A percentile compares a stretch with the other conserved stretches of the same genome.
Conservation (phyloP, 768 basidiomycete species). For the Pisolithus albus region DNA sequence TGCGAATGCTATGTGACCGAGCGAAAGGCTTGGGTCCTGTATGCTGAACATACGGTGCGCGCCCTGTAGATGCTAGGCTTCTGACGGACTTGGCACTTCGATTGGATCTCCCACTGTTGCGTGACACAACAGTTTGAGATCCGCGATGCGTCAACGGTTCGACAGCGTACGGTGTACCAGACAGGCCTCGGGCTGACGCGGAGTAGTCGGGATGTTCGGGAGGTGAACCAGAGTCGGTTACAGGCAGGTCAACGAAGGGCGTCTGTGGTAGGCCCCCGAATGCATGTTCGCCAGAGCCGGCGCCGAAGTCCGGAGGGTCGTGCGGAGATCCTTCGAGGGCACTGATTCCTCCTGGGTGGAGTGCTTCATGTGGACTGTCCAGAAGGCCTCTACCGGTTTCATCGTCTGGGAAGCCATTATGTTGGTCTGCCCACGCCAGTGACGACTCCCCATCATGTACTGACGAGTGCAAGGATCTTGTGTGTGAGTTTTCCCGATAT, state of each 20-base stretch:
- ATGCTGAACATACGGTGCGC: slow-evolving; percentile 17
- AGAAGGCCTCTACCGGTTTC: no score
- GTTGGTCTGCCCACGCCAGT: no score
- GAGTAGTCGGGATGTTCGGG: background rate
- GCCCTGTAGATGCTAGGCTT: slow-evolving; percentile 15
- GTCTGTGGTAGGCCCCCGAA: background rate
- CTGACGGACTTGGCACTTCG: slow-evolving; percentile 1
- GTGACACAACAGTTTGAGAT: background rate
- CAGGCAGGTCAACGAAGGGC: background rate
- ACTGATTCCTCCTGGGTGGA: no score
- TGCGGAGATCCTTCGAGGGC: no score
- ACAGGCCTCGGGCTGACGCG: background rate
- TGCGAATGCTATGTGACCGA: background rate
- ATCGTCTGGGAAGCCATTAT: no score
- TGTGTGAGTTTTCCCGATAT: background rate
- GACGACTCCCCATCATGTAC: background rate
- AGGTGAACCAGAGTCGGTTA: no score
- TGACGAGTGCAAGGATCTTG: background rate
- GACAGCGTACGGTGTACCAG: background rate
- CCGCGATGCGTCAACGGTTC: background rate
- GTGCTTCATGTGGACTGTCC: no score
- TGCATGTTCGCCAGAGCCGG: background rate
- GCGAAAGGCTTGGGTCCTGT: slow-evolving; percentile 9
- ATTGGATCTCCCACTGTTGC: background rate
- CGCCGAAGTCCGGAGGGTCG: background rate